These are phyloP conservation scores for Zalaria obscura DNA, from an alignment of 2,329 filamentous ascomycete genomes.

Conservation along the genomic window DNA sequence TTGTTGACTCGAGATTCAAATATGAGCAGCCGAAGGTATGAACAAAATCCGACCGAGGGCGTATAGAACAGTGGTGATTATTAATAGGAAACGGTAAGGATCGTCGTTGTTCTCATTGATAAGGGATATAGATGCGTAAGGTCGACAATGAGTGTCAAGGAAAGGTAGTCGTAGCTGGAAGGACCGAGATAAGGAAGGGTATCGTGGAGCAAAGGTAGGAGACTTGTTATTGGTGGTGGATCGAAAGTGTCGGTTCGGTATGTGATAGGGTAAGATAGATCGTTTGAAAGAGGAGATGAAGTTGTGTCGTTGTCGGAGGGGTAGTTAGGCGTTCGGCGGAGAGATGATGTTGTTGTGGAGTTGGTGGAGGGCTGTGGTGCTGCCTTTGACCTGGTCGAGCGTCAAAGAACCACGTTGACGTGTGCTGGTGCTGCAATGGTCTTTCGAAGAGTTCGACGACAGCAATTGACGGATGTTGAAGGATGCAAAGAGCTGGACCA, in stretches of 20 bases:
- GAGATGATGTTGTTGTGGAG: neutral
- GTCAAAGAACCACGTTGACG: neutral
- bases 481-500: constrained; percentile 3
- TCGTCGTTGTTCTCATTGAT: constrained; percentile 14
- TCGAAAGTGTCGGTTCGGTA: constrained; percentile 4
- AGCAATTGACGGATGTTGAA: constrained; percentile 1
- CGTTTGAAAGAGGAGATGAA: constrained; percentile 3
- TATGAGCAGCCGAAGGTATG: neutral
- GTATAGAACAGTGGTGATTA: neutral
- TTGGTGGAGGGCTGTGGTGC: neutral
- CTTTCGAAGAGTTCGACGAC: too few relatives aligned
- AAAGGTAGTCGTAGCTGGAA: constrained; percentile 4
- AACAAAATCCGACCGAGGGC: neutral
- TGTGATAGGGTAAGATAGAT: constrained; percentile 7
- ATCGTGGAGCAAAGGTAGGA: constrained; percentile 7
- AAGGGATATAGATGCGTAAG: constrained; percentile 5
- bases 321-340: neutral
- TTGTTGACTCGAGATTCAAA: neutral
- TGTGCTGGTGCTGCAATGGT: neutral
- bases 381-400: neutral
- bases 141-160: constrained; percentile 4
- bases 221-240: constrained; percentile 1
- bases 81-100: constrained; percentile 11
- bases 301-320: neutral
- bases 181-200: neutral